These are phyloP conservation scores for Candida railenensis DNA, from an alignment of 805 yeast species.

Conservation along the genomic window DNA sequence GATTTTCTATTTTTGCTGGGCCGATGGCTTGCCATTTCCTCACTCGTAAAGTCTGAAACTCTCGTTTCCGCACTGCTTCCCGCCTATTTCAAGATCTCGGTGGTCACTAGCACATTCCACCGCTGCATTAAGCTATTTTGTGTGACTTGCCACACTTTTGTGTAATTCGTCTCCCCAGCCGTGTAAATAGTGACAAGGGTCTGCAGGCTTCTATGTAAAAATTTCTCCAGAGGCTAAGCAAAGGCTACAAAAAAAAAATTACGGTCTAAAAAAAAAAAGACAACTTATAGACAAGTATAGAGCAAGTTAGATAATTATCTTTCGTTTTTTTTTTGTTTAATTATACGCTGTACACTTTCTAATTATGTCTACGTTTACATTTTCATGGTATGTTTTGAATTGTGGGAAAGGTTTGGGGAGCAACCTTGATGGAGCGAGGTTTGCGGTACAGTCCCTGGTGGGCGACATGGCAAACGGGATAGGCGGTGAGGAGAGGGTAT, in stretches of 20 bases:
- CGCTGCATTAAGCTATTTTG: slow-evolving; percentile 25
- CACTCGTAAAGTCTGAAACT: not conserved
- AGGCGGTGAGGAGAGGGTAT: slow-evolving; percentile 1
- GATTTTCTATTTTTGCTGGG: not conserved
- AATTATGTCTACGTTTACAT: slow-evolving; percentile 8
- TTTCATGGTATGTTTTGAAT: slow-evolving; percentile 8
- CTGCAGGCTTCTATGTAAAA: not conserved
- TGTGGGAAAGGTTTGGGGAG: not conserved
- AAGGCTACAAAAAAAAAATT: too few relatives aligned
- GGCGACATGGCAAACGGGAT: not conserved
- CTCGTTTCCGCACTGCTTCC: not conserved
- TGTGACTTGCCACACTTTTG: slow-evolving; percentile 30
- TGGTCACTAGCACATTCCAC: not conserved
- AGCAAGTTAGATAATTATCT: too few relatives aligned
- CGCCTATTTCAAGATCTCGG: too few relatives aligned
- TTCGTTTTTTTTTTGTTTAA: not conserved
- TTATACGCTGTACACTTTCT: too few relatives aligned
- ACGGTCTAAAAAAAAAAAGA: too few relatives aligned
- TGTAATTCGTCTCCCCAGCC: not conserved
- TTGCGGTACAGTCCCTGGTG: too few relatives aligned
- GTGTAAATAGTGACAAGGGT: not conserved
- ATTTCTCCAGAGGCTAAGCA: not conserved
- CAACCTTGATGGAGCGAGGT: too few relatives aligned
- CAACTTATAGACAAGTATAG: too few relatives aligned
- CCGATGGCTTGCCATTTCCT: not conserved